A percentile compares a stretch with the other conserved stretches of the same genome.
phyloP scores from a whole-genome alignment of 1,139 yeast species.

The Candida pseudocylindracea region DNA sequence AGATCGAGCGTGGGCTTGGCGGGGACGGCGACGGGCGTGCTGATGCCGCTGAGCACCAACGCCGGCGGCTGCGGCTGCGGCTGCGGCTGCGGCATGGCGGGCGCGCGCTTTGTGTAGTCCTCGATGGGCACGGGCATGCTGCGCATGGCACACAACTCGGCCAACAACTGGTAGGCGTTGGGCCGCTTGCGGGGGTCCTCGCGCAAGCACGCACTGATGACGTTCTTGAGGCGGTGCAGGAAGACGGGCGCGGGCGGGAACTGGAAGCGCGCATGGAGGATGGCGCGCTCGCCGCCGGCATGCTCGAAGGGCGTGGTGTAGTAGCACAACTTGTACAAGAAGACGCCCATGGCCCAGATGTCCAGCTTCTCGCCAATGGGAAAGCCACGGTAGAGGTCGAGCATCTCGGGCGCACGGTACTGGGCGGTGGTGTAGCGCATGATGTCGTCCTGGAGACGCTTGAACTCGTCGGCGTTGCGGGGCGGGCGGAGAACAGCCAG shows the following conservation, averaged over 20 bases:
- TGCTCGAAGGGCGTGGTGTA: constrained; percentile 63
- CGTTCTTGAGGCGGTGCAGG: constrained; percentile 24
- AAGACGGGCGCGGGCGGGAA: constrained; percentile 15
- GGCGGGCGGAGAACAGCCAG: constrained; percentile 43
- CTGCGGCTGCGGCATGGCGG: no score
- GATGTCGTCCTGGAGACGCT: constrained; percentile 38
- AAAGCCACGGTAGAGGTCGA: constrained; percentile 40
- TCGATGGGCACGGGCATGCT: constrained; percentile 22
- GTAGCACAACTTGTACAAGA: constrained; percentile 53
- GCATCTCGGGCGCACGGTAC: constrained; percentile 67
- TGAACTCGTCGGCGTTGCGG: constrained; percentile 35
- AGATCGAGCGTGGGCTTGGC: constrained; percentile 10
- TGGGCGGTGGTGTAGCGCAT: constrained; percentile 67
- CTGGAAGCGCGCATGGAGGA: constrained; percentile 13
- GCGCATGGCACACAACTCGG: constrained; percentile 45
- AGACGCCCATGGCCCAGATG: constrained; percentile 72
- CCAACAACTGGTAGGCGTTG: constrained; percentile 44
- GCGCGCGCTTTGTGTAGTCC: no score
- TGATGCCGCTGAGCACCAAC: no score
- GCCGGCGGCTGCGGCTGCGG: no score
- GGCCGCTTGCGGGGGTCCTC: constrained; percentile 58
- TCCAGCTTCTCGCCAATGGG: constrained; percentile 63
- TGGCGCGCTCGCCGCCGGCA: constrained; percentile 17
- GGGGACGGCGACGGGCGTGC: no score
- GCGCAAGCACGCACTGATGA: constrained; percentile 39